Evolutionary conservation across 352 stramenopile genomes (phyloP), one percentile per base, ranked within the genome.

Genomic region (Phytophthora colocasiae): DNA sequence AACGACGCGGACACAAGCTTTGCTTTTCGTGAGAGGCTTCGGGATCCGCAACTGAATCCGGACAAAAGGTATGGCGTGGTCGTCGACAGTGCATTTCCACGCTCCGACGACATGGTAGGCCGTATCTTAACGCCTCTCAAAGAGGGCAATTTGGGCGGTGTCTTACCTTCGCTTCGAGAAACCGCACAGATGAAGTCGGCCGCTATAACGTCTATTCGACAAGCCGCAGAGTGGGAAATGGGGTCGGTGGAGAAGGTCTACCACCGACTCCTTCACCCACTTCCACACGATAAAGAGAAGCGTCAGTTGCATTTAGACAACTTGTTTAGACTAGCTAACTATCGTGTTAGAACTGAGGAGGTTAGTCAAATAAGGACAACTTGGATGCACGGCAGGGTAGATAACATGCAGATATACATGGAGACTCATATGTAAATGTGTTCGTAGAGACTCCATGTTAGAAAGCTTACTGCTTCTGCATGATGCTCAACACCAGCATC

Each of bases 1-100:
- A 71, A 66, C 32, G 54, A 71, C n/a, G 31, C 17, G 1, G 63
- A 68, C 9, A 68, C 34, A 2, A 55, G 27, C 4, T 26, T 60
- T 0, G 22, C 47, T 10, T 48, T 11, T 12, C 50, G 2, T 5
- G 36, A 1, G 19, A 62, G 43, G 8, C 43, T 68, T 0, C 6
- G 62, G 6, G 50, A 68, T 9, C 12, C 14, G 2, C 19, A 0
- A 2, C 11, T 57, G 12, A 50, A 41, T 24, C 41, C 45, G 2
- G 47, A 57, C 8, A 10, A 6, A 14, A 24, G 50, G 6, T 39
- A 40, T 26, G 60, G 60, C 2, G 51, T 68, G 0, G 44, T 68
- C 0, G 32, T 29, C 1, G 60, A 63, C n/a, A 56, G 40, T 2
- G 50, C 43, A 17, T 68, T 68, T 10, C 52, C 52, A 1, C 44